phyloP scores from a whole-genome alignment of 305 asterid genomes.

The Fraxinus baroniana region DNA sequence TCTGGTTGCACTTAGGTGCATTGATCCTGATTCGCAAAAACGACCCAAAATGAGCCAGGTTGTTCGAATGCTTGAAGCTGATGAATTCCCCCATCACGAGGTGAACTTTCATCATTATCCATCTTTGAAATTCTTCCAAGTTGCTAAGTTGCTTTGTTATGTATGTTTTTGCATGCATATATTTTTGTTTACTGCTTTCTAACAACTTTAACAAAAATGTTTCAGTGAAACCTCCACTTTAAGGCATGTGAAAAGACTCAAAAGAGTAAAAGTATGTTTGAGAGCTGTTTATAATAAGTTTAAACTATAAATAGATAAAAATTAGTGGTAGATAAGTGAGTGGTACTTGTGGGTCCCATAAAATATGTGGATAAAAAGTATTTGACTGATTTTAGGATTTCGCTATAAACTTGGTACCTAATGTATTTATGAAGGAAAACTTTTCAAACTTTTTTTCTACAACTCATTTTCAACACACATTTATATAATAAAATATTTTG shows the following conservation, averaged over 20 bases:
- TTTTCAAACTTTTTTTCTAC: too few relatives aligned
- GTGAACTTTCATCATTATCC: slow-evolving; percentile 32
- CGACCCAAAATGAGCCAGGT: slow-evolving; percentile 96
- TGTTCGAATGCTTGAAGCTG: slow-evolving; percentile 87
- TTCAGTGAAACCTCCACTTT: background rate
- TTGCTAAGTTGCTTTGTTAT: background rate
- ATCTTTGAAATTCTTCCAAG: slow-evolving; percentile 2
- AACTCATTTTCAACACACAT: too few relatives aligned
- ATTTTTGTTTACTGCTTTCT: background rate
- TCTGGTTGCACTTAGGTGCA: slow-evolving; percentile 85
- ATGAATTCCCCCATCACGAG: slow-evolving; percentile 76
- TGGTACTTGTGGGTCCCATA: background rate
- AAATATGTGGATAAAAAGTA: background rate
- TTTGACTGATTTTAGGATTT: background rate
- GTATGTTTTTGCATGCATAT: background rate
- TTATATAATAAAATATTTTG: too few relatives aligned
- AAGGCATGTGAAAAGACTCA: background rate
- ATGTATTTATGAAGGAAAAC: background rate
- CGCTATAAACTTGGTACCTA: background rate
- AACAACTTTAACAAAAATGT: background rate
- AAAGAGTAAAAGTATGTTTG: background rate
- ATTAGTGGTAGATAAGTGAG: background rate
- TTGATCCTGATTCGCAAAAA: slow-evolving; percentile 92
- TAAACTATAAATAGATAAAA: too few relatives aligned
- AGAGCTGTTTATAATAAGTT: background rate